phyloP scores from a whole-genome alignment of 2,329 filamentous ascomycete genomes.

The Chrysoporthe cubensis region DNA sequence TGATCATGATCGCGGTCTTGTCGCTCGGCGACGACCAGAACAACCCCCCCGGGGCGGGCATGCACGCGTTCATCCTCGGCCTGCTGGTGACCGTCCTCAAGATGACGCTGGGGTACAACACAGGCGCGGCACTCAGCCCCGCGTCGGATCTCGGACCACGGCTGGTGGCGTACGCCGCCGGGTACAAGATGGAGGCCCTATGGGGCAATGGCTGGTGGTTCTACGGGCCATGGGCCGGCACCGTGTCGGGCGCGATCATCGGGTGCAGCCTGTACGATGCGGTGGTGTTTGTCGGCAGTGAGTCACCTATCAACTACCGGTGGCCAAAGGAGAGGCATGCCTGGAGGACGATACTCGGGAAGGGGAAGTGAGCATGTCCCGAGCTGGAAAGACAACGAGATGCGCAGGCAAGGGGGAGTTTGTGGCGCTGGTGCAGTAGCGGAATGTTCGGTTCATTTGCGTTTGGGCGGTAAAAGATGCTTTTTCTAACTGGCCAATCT shows the following conservation, averaged over 20 bases:
- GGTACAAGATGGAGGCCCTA: slow-evolving; percentile 35
- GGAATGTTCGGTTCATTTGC: background rate
- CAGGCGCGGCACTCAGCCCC: slow-evolving; percentile 43
- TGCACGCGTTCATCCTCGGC: slow-evolving; percentile 43
- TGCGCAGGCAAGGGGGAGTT: background rate
- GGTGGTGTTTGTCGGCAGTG: slow-evolving; percentile 37
- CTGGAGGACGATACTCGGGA: slow-evolving; percentile 10
- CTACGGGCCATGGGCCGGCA: slow-evolving; percentile 37
- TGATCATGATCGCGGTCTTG: slow-evolving; percentile 43
- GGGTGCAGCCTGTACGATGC: slow-evolving; percentile 39
- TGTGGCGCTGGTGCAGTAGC: background rate
- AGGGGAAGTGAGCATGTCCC: background rate
- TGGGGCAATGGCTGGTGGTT: slow-evolving; percentile 40
- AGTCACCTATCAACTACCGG: slow-evolving; percentile 37
- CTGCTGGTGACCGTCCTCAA: slow-evolving; percentile 42
- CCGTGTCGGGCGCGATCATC: slow-evolving; percentile 35
- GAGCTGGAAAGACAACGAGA: background rate
- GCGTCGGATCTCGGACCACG: slow-evolving; percentile 44
- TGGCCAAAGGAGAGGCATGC: slow-evolving; percentile 26
- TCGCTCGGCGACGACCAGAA: slow-evolving; percentile 44
- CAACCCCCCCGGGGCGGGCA: slow-evolving; percentile 42
- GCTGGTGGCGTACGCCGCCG: slow-evolving; percentile 38
- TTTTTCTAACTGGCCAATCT: background rate
- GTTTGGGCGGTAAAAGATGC: background rate
- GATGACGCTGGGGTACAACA: slow-evolving; percentile 43